A percentile compares a stretch with the other conserved stretches of the same genome.
These are phyloP conservation scores for Yamadazyma scolyti DNA, from an alignment of 805 yeast species.

Conservation along the genomic window DNA sequence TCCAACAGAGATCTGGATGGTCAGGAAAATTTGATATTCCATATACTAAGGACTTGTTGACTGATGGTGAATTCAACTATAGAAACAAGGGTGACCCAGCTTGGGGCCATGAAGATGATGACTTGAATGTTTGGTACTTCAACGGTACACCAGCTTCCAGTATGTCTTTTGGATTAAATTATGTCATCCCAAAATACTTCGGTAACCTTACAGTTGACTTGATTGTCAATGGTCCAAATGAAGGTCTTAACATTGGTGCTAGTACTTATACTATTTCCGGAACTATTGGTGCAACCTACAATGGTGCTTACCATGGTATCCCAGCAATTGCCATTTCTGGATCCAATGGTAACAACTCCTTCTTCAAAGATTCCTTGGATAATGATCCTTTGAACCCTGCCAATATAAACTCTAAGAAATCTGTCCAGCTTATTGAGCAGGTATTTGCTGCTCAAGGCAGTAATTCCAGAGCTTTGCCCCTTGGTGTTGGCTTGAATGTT, in stretches of 20 bases:
- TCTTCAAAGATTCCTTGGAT: conserved; percentile 42
- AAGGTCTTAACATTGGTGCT: conserved; percentile 46
- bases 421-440: conserved; percentile 36
- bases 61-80: conserved; percentile 45
- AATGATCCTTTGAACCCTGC: conserved; percentile 38
- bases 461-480: conserved; percentile 36
- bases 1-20: conserved; percentile 47
- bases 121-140: conserved; percentile 47
- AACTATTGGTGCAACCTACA: conserved; percentile 50
- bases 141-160: conserved; percentile 55
- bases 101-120: conserved; percentile 47
- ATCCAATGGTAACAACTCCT: conserved; percentile 46
- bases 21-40: conserved; percentile 52
- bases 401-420: conserved; percentile 42
- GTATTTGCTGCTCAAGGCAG: conserved; percentile 37
- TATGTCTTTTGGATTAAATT: conserved; percentile 46
- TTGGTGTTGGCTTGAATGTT: conserved; percentile 44
- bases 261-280: conserved; percentile 43
- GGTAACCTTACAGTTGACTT: conserved; percentile 43
- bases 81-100: conserved; percentile 47
- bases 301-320: conserved; percentile 44
- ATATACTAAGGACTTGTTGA: conserved; percentile 21
- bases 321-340: conserved; percentile 55
- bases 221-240: conserved; percentile 52
- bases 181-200: conserved; percentile 44